Evolutionary conservation across 2,329 filamentous ascomycete genomes (phyloP).

Genomic region (Ophiostoma triangulosporum): DNA sequence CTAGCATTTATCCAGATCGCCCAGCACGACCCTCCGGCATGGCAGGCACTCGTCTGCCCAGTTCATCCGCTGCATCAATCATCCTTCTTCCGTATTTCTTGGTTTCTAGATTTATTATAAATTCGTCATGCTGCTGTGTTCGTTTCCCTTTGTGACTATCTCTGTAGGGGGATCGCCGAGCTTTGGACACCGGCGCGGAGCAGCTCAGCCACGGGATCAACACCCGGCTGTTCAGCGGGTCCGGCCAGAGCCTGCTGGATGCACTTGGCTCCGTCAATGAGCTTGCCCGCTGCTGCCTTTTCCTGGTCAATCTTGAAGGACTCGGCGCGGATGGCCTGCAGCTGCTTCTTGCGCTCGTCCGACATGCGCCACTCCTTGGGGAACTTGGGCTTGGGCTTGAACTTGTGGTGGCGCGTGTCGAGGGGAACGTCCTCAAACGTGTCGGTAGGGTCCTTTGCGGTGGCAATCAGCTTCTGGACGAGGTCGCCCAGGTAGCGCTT

Average conservation of each 20-base stretch:
- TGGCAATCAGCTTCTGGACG: conserved; percentile 56
- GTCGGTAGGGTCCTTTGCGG: conserved; percentile 66
- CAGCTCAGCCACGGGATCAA: conserved; percentile 12
- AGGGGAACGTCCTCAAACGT: conserved; percentile 81
- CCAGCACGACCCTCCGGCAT: neutral
- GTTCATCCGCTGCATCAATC: neutral
- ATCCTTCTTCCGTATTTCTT: neutral
- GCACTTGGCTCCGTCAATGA: conserved; percentile 44
- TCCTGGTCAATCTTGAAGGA: conserved; percentile 39
- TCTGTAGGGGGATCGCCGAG: neutral
- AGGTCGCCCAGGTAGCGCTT: conserved; percentile 84
- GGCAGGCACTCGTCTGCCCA: neutral
- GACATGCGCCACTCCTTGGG: conserved; percentile 76
- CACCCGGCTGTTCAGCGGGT: neutral
- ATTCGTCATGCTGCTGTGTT: too few species aligned
- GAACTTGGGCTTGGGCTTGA: conserved; percentile 55
- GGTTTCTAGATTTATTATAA: neutral
- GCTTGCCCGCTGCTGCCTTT: conserved; percentile 35
- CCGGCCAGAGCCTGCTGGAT: conserved; percentile 28
- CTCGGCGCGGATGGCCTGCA: conserved; percentile 47
- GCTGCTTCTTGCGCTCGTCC: conserved; percentile 47
- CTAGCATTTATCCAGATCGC: neutral
- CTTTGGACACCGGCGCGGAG: neutral
- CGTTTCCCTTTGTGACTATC: too few species aligned
- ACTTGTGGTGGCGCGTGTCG: conserved; percentile 72